Base-by-base conservation (phyloP, 345 rosid species). In the Lepidium didymum region DNA sequence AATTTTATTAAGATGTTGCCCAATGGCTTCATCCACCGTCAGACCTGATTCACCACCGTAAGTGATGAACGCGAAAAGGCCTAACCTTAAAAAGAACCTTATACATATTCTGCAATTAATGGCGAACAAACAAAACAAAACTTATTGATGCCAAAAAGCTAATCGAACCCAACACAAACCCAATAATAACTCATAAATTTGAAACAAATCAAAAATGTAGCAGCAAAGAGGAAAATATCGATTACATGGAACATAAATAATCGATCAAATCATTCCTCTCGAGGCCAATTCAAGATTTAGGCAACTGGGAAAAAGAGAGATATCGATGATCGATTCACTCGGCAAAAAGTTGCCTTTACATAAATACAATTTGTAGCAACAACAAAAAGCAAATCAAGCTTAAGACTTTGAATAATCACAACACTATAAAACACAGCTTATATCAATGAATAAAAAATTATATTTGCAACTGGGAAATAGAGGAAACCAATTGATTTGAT, bases 221-320 rank as follows among this genome's bases (percentile, higher is more conserved):
- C 67, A 66, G 58, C 67, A 58, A 18, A 31, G 72, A 66, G 55
- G 33, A 49, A 49, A 51, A 33, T 16, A 58, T 7, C 23, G 35
- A 38, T 15, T 57, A 15, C 4, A 42, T 49, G 1, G 13, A n/a
- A 27, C 13, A 7, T 15, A n/a, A 7, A 13, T 55, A 73, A 66
- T 6, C 67, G 21, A 59, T 42, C 62, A 58, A 36, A 0, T 2
- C 6, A 66, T 37, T 47, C 52, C 67, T 57, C 55, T 57, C 10
- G 6, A 47, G 23, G 62, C 62, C 52, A 73, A 27, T 33, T 41
- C 3, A 59, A 45, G 49, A 68, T 73, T 58, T 73, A 15, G 77
- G 72, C 77, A 73, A 73, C 77, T 58, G 77, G 77, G 77, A 56
- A 61, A 57, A 66, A 72, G 53, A 54, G 77, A 73, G 77, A 73